Evolutionary conservation across 1,284 basidiomycete species (phyloP).

Genomic region (Malassezia yamatoensis): DNA sequence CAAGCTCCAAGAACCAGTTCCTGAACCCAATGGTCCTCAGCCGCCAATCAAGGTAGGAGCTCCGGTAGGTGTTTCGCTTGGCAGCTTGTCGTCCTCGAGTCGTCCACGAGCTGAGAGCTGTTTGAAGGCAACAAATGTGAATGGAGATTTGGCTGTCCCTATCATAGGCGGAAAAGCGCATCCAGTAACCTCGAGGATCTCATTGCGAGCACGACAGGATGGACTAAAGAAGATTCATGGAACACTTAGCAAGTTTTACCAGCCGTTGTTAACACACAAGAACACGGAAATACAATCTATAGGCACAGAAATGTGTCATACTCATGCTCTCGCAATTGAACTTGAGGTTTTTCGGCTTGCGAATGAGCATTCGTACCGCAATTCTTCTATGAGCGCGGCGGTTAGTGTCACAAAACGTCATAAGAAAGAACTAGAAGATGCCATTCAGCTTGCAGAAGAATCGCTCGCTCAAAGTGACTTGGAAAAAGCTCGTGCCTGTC

Average conservation of each 20-base stretch:
- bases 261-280: slow-evolving; percentile 21
- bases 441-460: slow-evolving; percentile 9
- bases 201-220: slow-evolving; percentile 25
- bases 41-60: neutral
- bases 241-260: slow-evolving; percentile 21
- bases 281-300: slow-evolving; percentile 17
- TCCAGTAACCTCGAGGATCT: slow-evolving; percentile 20
- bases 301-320: slow-evolving; percentile 19
- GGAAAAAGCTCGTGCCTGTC: neutral
- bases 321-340: slow-evolving; percentile 26
- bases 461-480: neutral
- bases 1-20: neutral
- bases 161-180: slow-evolving; percentile 23
- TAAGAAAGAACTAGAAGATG: slow-evolving; percentile 7
- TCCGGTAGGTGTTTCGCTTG: neutral
- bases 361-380: slow-evolving; percentile 24
- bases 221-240: slow-evolving; percentile 27
- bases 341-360: slow-evolving; percentile 22
- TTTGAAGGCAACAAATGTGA: neutral
- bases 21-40: neutral
- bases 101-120: neutral
- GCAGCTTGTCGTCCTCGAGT: neutral
- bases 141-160: slow-evolving; percentile 8
- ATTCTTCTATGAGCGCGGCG: slow-evolving; percentile 27
- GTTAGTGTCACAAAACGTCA: slow-evolving; percentile 27